Percentiles rank a stretch among this genome's conserved stretches.
These are phyloP conservation scores for Acmispon strigosus DNA, from an alignment of 306 rosid genomes.

Conservation along the genomic window DNA sequence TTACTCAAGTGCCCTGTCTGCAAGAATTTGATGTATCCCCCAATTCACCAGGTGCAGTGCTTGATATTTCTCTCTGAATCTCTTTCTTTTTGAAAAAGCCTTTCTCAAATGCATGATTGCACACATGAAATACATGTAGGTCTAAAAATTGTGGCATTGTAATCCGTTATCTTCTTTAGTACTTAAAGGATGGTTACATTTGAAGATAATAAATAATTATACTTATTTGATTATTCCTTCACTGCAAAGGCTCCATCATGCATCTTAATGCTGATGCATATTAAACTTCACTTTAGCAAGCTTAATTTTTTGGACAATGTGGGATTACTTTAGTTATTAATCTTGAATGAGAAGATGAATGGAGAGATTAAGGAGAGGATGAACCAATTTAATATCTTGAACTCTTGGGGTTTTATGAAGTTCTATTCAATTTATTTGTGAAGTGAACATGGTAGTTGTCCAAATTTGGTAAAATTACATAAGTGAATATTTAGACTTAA, in stretches of 20 bases:
- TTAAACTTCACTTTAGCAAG: not conserved
- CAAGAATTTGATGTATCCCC: slow-evolving; percentile 85
- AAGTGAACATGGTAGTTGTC: not conserved
- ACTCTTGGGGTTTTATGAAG: not conserved
- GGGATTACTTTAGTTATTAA: slow-evolving; percentile 7
- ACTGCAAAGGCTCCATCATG: not conserved
- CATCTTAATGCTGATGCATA: not conserved
- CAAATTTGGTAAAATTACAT: not conserved
- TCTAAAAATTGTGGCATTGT: not conserved
- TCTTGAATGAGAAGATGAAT: not conserved
- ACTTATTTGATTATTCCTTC: not conserved
- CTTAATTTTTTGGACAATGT: not conserved
- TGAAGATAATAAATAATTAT: not conserved
- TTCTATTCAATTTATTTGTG: not conserved
- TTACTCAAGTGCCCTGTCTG: slow-evolving; percentile 88
- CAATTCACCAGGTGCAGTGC: slow-evolving; percentile 74
- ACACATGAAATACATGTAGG: not conserved
- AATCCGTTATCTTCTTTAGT: not conserved
- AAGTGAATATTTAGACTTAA: not conserved
- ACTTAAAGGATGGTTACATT: not conserved
- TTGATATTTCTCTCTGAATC: slow-evolving; percentile 2
- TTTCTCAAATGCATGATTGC: not conserved
- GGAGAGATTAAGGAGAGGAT: not conserved
- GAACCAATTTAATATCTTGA: slow-evolving; percentile 9
- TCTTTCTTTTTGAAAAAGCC: not conserved